Base-by-base conservation (phyloP, 2,329 filamentous ascomycete genomes). In the Venturia carpophila region DNA sequence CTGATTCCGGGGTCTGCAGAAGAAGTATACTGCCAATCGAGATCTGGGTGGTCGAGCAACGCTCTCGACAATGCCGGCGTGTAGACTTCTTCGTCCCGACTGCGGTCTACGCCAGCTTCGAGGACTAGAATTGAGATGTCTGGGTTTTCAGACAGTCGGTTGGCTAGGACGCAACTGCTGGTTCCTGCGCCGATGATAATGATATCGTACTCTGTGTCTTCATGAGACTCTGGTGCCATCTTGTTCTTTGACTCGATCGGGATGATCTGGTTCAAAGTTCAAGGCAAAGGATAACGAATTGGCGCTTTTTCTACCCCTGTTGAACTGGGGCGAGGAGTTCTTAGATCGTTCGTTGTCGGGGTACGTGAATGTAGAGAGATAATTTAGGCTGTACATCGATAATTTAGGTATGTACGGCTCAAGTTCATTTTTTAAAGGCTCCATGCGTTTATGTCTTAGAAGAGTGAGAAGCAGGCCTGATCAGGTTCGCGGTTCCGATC, bases 201-300 rank as follows among this genome's bases (percentile, higher is more conserved):
- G 58, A 61, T 13, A 61, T 61, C 58, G 37, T 61, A 61, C 58
- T 61, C 24, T 10, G 15, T 15, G 9, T 10, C 39, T 42, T 10
- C 49, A 13, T 55, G 49, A 24, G 21, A 34, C 19, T 34, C 11
- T 55, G 49, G 10, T 2, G 6, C 17, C 49, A 55, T 24, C 11
- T 24, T 55, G 49, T 13, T 55, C 10, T 24, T 24, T 11, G 19
- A n/a, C 9, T 55, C 10, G 30, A 55, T 19, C 17, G 49, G 9
- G 21, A 55, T 55, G 21, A 24, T 24, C 10, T 24, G 30, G 19
- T 55, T 13, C 4, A 13, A 24, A 19, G 11, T n/a, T n/a, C 19
- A 15, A 42, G 9, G 39, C 2, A 42, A 42, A 42, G 15, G 19
- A 24, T 34, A 6, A 34, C 30, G 30, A 6, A 34, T 34, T 34